Conservation (phyloP, 192 early-diverging fungal species). For the Coemansia asiatica region DNA sequence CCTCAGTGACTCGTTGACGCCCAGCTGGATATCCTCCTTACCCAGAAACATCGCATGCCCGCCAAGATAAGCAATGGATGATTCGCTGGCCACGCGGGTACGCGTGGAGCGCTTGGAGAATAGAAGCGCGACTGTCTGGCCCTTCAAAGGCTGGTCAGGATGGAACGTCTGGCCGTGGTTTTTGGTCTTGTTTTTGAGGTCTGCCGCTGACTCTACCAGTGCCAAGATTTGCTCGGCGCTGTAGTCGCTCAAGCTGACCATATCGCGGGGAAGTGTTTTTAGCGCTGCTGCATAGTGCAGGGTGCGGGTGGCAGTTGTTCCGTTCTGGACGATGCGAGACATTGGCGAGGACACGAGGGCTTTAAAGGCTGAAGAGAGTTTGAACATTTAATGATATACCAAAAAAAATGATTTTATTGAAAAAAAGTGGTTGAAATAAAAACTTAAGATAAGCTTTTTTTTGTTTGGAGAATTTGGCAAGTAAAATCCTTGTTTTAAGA, state of each 20-base stretch:
- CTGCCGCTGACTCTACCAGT: conserved; percentile 74
- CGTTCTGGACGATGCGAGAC: conserved; percentile 19
- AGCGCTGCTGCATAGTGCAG: conserved; percentile 16
- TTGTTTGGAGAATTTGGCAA: neutral
- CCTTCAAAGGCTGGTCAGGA: conserved; percentile 62
- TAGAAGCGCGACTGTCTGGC: conserved; percentile 87
- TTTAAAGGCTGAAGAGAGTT: conserved; percentile 18
- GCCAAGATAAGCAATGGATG: conserved; percentile 87
- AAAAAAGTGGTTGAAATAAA: neutral
- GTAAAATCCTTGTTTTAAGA: neutral
- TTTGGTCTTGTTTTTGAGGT: conserved; percentile 77
- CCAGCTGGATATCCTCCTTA: conserved; percentile 92
- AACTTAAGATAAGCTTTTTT: neutral
- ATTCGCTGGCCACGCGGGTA: conserved; percentile 92
- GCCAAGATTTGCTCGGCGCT: conserved; percentile 73
- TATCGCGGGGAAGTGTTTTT: conserved; percentile 36
- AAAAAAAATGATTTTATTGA: neutral
- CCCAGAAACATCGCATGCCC: conserved; percentile 96
- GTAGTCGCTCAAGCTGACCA: conserved; percentile 74
- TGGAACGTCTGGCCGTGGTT: conserved; percentile 53
- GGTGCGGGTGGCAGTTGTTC: conserved; percentile 15
- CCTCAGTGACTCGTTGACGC: conserved; percentile 89
- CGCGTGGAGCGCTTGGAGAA: conserved; percentile 97
- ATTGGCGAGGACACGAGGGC: conserved; percentile 17
- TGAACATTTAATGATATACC: conserved; percentile 26